Evolutionary conservation across 2,329 filamentous ascomycete genomes (phyloP), one percentile per base, ranked within the genome.

Genomic region (Monilinia vaccinii-corymbosi): DNA sequence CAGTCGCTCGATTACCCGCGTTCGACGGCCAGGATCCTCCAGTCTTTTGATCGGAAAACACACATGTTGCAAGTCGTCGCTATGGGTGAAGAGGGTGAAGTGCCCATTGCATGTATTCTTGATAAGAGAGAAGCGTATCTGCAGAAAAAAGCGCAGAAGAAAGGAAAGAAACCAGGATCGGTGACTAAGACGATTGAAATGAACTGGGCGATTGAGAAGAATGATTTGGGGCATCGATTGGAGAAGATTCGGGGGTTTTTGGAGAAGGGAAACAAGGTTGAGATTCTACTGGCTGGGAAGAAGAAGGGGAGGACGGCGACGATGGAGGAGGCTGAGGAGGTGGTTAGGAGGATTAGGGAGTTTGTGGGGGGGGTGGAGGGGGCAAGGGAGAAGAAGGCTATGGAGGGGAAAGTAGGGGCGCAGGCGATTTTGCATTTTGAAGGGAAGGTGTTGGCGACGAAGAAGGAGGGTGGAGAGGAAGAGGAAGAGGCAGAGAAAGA

Each of bases 131-230:
- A 76, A 1, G 74, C 80, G 58, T 77, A 73, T 70, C 68, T 77
- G 66, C 73, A 72, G 71, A 57, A 77, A 65, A 71, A 73, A 53
- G 65, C 72, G 1, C 73, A 77, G 62, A 76, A 74, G 64, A 75
- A 76, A 63, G 76, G 71, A 65, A 61, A 66, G 67, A 67, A 71
- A 73, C 56, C 46, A 65, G 66, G 70, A 23, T 69, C 75, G 40
- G 78, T 77, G 65, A 71, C 73, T 18, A 97, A 97, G 76, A 86
- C 87, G 70, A 73, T 97, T n/a, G 92, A 97, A 75, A 68, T 97
- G 67, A 93, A 91, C 73, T 97, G 92, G 92, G 85, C 87, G 38
- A 95, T 96, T 69, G 85, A 85, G 62, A 70, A 74, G 14, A 82
- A 93, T 70, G 92, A 97, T 75, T 73, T 96, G 56, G 75, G 75